These are phyloP conservation scores for Metschnikowia koreensis DNA, from an alignment of 805 yeast genomes.

Conservation along the genomic window DNA sequence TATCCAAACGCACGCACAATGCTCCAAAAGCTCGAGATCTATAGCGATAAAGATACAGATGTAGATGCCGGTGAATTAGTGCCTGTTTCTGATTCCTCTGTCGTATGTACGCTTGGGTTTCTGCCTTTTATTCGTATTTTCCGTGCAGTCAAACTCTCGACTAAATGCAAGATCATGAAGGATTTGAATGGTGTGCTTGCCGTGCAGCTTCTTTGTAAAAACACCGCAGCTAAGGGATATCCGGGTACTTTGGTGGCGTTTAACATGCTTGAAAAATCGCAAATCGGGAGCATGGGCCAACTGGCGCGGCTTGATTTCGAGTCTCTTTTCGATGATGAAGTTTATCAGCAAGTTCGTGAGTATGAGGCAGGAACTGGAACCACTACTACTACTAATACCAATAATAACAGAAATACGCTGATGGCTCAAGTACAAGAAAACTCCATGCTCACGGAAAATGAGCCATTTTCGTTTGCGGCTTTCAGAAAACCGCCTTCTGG, in stretches of 20 bases:
- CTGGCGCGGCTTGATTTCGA: constrained; percentile 15
- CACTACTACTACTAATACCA: neutral
- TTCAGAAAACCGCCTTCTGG: constrained; percentile 2
- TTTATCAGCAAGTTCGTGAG: constrained; percentile 24
- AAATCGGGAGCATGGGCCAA: constrained; percentile 16
- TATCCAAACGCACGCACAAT: constrained; percentile 63
- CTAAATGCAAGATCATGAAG: constrained; percentile 39
- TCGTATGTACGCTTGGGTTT: constrained; percentile 33
- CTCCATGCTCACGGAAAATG: neutral
- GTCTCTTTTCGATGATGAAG: constrained; percentile 28
- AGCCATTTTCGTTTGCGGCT: constrained; percentile 15
- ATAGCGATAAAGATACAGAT: constrained; percentile 15
- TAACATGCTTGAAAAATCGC: constrained; percentile 36
- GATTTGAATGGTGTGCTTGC: constrained; percentile 37
- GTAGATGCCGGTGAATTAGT: neutral
- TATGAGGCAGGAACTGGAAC: constrained; percentile 6
- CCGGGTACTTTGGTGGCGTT: constrained; percentile 40
- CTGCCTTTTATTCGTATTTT: constrained; percentile 32
- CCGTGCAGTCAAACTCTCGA: constrained; percentile 36
- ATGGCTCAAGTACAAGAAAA: neutral
- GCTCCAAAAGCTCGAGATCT: constrained; percentile 57
- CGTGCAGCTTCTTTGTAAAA: constrained; percentile 39
- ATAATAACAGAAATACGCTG: neutral
- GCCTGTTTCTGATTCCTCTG: constrained; percentile 19
- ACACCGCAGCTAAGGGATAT: constrained; percentile 25